A percentile compares a stretch with the other conserved stretches of the same genome.
Evolutionary conservation across 2,329 filamentous ascomycete species (phyloP).

Genomic region (Talaromyces sp.): DNA sequence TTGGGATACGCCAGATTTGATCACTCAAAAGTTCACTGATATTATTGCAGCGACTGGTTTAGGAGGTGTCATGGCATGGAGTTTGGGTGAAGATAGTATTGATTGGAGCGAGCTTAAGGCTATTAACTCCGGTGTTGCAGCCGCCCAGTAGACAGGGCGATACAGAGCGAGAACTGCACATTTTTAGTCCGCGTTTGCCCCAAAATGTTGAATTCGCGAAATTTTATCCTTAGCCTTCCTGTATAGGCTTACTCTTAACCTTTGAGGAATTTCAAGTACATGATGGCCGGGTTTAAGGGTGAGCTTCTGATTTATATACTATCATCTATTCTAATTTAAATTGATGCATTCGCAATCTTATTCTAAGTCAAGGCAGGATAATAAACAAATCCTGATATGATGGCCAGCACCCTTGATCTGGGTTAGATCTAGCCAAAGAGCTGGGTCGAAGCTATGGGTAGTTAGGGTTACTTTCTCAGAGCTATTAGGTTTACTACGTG

Average conservation of each 20-base stretch:
- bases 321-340: background rate
- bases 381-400: too few species aligned
- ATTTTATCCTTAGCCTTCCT: background rate
- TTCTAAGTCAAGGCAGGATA: too few species aligned
- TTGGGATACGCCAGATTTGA: constrained; percentile 61
- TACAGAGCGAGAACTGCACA: too few species aligned
- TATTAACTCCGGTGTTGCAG: constrained; percentile 33
- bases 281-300: background rate
- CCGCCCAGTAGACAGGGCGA: background rate
- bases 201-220: background rate
- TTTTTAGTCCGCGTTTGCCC: too few species aligned
- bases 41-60: constrained; percentile 54
- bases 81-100: constrained; percentile 60
- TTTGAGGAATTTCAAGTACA: background rate
- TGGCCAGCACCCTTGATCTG: too few species aligned
- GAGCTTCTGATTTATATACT: background rate
- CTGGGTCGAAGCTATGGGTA: too few species aligned
- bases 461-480: too few species aligned
- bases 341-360: too few species aligned
- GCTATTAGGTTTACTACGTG: too few species aligned
- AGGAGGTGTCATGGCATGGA: constrained; percentile 72
- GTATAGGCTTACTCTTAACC: background rate
- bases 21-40: constrained; percentile 57
- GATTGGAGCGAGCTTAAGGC: constrained; percentile 43
- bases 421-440: too few species aligned